Conservation (phyloP, 1,284 basidiomycete genomes). For the Porodaedalea pini region DNA sequence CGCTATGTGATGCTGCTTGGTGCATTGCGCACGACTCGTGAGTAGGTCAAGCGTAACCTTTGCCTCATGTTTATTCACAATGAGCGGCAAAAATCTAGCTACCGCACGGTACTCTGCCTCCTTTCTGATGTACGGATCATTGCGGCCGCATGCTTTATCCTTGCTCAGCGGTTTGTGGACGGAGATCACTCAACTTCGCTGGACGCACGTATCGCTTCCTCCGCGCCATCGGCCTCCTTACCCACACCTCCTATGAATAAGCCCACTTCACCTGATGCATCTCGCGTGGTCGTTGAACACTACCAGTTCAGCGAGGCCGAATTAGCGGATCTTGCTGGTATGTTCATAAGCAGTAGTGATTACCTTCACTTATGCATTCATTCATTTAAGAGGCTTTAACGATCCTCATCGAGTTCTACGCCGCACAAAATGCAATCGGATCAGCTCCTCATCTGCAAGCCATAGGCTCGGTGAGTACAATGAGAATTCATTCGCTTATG, state of each 20-base stretch:
- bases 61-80: conserved; percentile 9
- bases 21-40: conserved; percentile 82
- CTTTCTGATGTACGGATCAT: conserved; percentile 63
- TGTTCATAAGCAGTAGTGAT: conserved; percentile 15
- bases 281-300: conserved; percentile 61
- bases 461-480: conserved; percentile 46
- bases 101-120: conserved; percentile 71
- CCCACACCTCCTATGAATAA: conserved; percentile 75
- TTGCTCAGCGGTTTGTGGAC: conserved; percentile 66
- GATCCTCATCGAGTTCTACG: conserved; percentile 71
- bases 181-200: conserved; percentile 69
- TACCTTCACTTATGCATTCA: conserved; percentile 10
- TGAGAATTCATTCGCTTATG: background rate
- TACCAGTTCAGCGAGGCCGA: conserved; percentile 60
- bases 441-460: conserved; percentile 48
- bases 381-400: conserved; percentile 50
- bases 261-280: conserved; percentile 63
- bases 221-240: conserved; percentile 59
- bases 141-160: conserved; percentile 69
- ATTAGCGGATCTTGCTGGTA: conserved; percentile 57
- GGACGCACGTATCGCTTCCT: conserved; percentile 61
- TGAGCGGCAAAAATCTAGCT: conserved; percentile 40
- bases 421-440: conserved; percentile 47
- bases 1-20: conserved; percentile 73
- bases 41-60: conserved; percentile 31